Percentiles rank a stretch among this genome's conserved stretches.
Evolutionary conservation across 306 rosid genomes (phyloP).

Genomic region (Dryas drummondii): DNA sequence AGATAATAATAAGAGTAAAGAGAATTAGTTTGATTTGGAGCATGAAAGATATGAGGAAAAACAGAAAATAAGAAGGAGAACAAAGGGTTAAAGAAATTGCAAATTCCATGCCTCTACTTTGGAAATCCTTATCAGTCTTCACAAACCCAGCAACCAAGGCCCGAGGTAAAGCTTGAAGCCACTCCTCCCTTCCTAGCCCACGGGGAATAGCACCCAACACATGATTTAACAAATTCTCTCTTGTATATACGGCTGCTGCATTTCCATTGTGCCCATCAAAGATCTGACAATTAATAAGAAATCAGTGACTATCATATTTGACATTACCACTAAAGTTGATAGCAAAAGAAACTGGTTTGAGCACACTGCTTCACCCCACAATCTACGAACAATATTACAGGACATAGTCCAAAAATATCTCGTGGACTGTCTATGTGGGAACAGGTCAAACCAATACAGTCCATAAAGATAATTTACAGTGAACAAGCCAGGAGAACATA

Average conservation of each 20-base stretch:
- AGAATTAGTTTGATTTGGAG: constrained; percentile 15
- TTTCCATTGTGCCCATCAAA: constrained; percentile 99
- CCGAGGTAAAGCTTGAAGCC: constrained; percentile 95
- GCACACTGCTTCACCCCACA: constrained; percentile 15
- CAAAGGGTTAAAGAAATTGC: constrained; percentile 1
- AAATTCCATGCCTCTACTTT: constrained; percentile 64
- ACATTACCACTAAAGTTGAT: constrained; percentile 5
- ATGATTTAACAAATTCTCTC: constrained; percentile 81
- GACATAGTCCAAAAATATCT: not conserved
- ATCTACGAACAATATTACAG: constrained; percentile 1
- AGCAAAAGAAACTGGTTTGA: constrained; percentile 21
- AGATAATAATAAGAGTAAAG: constrained; percentile 21
- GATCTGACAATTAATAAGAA: constrained; percentile 51
- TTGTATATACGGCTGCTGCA: constrained; percentile 83
- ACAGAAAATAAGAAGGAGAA: not conserved
- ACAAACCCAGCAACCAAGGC: constrained; percentile 97
- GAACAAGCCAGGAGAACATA: not conserved
- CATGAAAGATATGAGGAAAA: not conserved
- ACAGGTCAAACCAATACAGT: not conserved
- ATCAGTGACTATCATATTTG: constrained; percentile 18
- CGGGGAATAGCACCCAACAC: constrained; percentile 86
- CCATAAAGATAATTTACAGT: not conserved
- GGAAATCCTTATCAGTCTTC: constrained; percentile 95
- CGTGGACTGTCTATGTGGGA: not conserved
- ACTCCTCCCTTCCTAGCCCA: constrained; percentile 85